Evolutionary conservation across 208 protist genomes (phyloP).

Genomic region (Entamoeba invadens): DNA sequence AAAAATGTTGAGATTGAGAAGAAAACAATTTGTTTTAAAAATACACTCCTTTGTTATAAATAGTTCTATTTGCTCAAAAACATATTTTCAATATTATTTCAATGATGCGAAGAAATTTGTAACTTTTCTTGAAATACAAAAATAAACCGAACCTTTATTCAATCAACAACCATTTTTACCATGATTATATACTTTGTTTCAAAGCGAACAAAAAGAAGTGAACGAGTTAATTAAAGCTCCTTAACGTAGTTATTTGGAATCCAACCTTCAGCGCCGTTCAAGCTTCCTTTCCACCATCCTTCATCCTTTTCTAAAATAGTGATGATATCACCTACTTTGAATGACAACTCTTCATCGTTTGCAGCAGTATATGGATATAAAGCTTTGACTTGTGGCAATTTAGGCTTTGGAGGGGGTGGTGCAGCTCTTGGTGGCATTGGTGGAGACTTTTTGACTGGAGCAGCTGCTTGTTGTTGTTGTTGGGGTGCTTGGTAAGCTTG

Average conservation of each 20-base stretch:
- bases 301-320: conserved; percentile 2
- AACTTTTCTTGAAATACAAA: too few species aligned
- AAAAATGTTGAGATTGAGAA: too few species aligned
- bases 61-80: too few species aligned
- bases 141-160: too few species aligned
- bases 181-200: too few species aligned
- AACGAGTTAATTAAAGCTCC: not conserved
- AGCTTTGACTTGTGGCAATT: not conserved
- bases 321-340: not conserved
- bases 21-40: too few species aligned
- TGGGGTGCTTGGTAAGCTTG: not conserved
- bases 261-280: not conserved
- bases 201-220: too few species aligned
- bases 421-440: not conserved
- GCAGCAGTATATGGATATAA: conserved; percentile 3
- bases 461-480: not conserved
- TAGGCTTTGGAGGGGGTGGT: not conserved
- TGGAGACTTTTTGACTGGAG: not conserved
- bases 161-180: too few species aligned
- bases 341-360: not conserved
- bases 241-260: not conserved
- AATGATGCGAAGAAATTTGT: too few species aligned
- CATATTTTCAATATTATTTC: too few species aligned
- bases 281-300: not conserved
- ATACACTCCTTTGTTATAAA: too few species aligned